A percentile compares a stretch with the other conserved stretches of the same genome.
Evolutionary conservation across 1,139 yeast species (phyloP).

Genomic region (Meyerozyma sp.): DNA sequence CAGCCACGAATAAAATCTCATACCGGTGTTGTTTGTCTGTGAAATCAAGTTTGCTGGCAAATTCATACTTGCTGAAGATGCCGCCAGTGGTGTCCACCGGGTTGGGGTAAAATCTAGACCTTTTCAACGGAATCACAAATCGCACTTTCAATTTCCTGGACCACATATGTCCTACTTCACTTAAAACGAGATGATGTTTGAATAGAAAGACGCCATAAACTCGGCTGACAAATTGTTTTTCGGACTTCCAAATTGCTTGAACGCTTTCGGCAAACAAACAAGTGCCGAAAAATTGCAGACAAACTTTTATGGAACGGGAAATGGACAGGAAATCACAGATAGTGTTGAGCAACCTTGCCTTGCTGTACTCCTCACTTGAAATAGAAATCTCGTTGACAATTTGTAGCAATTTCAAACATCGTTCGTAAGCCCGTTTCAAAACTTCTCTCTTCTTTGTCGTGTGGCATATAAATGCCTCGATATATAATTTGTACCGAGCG

Average conservation of each 20-base stretch:
- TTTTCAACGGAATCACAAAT: constrained; percentile 46
- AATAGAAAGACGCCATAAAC: constrained; percentile 40
- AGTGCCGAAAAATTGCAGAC: constrained; percentile 36
- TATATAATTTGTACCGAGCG: constrained; percentile 44
- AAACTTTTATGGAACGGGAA: constrained; percentile 13
- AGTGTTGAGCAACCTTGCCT: constrained; percentile 6
- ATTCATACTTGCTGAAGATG: constrained; percentile 24
- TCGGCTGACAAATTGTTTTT: constrained; percentile 10
- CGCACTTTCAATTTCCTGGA: constrained; percentile 22
- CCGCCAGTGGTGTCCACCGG: constrained; percentile 30
- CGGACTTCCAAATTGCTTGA: constrained; percentile 32
- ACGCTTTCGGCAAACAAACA: constrained; percentile 36
- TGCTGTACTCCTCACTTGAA: constrained; percentile 8
- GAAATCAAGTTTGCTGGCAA: constrained; percentile 39
- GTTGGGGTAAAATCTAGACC: constrained; percentile 20
- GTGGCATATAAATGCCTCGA: constrained; percentile 32
- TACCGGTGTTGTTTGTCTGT: constrained; percentile 35
- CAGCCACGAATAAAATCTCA: constrained; percentile 41
- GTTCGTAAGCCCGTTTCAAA: constrained; percentile 4
- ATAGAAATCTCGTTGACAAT: constrained; percentile 23
- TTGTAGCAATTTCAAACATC: constrained; percentile 12
- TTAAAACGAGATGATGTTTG: constrained; percentile 43
- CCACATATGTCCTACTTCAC: constrained; percentile 13
- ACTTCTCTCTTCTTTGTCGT: constrained; percentile 6
- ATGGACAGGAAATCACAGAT: constrained; percentile 11